These are phyloP conservation scores for Crotalaria pallida DNA, from an alignment of 306 rosid genomes.

Conservation along the genomic window DNA sequence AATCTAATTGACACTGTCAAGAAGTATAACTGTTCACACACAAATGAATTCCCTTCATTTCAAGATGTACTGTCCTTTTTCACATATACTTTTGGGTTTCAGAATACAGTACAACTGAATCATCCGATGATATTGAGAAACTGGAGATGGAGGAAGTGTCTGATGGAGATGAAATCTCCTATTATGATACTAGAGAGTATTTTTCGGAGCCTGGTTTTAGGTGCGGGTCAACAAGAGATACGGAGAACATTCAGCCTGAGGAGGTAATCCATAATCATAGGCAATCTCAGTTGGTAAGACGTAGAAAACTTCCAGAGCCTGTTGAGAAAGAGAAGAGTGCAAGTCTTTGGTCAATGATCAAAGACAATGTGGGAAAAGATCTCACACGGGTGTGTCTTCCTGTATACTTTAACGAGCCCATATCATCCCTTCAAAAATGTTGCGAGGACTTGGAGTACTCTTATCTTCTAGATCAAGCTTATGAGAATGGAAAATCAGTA, in stretches of 20 bases:
- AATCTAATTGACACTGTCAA: not conserved
- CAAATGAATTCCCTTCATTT: not conserved
- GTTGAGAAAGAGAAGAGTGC: slow-evolving; percentile 94
- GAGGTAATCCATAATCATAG: slow-evolving; percentile 27
- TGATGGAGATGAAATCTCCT: slow-evolving; percentile 76
- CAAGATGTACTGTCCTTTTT: slow-evolving; percentile 4
- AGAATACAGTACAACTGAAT: slow-evolving; percentile 95
- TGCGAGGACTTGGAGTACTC: slow-evolving; percentile 96
- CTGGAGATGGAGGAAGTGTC: slow-evolving; percentile 87
- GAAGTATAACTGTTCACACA: not conserved
- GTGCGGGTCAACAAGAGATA: slow-evolving; percentile 37
- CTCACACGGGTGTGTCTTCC: slow-evolving; percentile 94
- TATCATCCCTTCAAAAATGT: slow-evolving; percentile 96
- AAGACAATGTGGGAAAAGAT: slow-evolving; percentile 98
- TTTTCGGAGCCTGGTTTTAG: slow-evolving; percentile 52
- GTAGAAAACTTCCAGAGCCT: slow-evolving; percentile 83
- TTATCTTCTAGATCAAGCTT: slow-evolving; percentile 82
- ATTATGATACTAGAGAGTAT: slow-evolving; percentile 62
- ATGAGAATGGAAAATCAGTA: slow-evolving; percentile 79
- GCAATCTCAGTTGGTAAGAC: slow-evolving; percentile 50
- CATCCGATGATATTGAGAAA: slow-evolving; percentile 88
- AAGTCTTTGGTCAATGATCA: slow-evolving; percentile 96
- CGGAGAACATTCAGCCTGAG: slow-evolving; percentile 35
- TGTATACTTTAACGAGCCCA: slow-evolving; percentile 93
- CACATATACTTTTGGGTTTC: slow-evolving; percentile 23